These are phyloP conservation scores for Kwoniella dendrophila DNA, from an alignment of 768 basidiomycete species.

Conservation along the genomic window DNA sequence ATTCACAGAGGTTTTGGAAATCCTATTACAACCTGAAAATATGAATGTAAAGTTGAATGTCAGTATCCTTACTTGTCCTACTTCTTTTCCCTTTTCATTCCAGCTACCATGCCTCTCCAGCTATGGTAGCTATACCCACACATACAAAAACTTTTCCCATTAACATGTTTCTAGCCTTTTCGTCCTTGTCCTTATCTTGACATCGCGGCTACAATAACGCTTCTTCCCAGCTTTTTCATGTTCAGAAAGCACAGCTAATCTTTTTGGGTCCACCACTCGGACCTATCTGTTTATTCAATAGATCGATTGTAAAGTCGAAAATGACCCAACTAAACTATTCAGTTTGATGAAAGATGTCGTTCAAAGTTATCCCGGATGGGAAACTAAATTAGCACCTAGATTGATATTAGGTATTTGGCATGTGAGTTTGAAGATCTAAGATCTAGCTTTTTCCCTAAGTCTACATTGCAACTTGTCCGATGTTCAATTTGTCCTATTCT, in stretches of 20 bases:
- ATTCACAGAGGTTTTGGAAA: constrained; percentile 76
- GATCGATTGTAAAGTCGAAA: constrained; percentile 92
- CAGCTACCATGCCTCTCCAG: constrained; percentile 4
- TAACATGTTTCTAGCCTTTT: background rate
- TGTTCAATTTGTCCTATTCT: no score
- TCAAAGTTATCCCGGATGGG: constrained; percentile 59
- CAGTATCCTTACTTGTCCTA: constrained; percentile 22
- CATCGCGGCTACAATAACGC: background rate
- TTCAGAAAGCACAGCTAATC: constrained; percentile 60
- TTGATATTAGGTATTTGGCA: constrained; percentile 55
- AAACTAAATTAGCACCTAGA: constrained; percentile 45
- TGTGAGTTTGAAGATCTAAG: constrained; percentile 51
- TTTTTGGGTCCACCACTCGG: constrained; percentile 60
- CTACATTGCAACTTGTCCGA: no score
- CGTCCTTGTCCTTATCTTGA: constrained; percentile 7
- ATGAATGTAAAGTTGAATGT: constrained; percentile 58
- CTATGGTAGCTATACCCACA: background rate
- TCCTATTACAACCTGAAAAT: constrained; percentile 68
- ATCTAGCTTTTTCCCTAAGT: no score
- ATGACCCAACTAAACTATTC: constrained; percentile 79
- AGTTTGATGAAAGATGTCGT: constrained; percentile 67
- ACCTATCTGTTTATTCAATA: constrained; percentile 71
- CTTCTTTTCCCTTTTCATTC: background rate
- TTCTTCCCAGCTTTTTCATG: constrained; percentile 3
- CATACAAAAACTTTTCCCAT: background rate